Percentiles rank a stretch among this genome's conserved stretches.
phyloP scores from a whole-genome alignment of 2,329 filamentous ascomycete genomes.

The Sporothrix variecibatus region DNA sequence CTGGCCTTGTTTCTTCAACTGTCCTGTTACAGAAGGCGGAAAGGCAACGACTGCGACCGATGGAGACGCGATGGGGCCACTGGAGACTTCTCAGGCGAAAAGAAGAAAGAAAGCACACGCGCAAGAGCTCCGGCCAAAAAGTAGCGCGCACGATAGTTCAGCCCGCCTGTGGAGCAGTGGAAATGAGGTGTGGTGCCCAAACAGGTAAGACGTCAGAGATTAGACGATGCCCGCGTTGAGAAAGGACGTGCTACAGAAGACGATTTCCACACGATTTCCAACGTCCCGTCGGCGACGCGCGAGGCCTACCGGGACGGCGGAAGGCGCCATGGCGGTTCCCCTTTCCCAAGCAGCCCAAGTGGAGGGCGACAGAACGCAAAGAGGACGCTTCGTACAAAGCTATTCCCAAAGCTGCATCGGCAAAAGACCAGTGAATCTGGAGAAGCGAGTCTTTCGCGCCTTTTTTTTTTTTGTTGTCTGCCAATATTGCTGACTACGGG shows the following conservation, averaged over 20 bases:
- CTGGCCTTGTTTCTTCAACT: neutral
- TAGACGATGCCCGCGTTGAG: neutral
- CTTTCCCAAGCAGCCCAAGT: neutral
- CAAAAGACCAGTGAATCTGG: neutral
- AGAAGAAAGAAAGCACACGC: slow-evolving; percentile 21
- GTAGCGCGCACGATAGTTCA: slow-evolving; percentile 19
- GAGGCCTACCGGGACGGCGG: slow-evolving; percentile 11
- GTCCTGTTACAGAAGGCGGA: slow-evolving; percentile 15
- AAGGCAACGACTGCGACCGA: neutral
- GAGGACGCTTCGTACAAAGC: neutral
- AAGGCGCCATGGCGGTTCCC: slow-evolving; percentile 1
- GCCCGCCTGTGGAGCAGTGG: slow-evolving; percentile 12
- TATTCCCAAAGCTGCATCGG: slow-evolving; percentile 1
- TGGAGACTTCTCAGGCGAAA: neutral
- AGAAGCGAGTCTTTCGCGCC: neutral
- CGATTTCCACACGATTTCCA: neutral
- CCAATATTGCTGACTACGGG: slow-evolving; percentile 5
- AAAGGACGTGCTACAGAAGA: neutral
- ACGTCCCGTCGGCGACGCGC: slow-evolving; percentile 4
- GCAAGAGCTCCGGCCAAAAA: neutral
- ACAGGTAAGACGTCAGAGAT: neutral
- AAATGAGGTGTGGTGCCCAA: slow-evolving; percentile 22
- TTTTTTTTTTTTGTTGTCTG: neutral
- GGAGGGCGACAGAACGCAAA: neutral
- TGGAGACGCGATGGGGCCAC: neutral